Evolutionary conservation across 441 rosid genomes (phyloP), one percentile per base, ranked within the genome.

Genomic region (Francoa sonchifolia): DNA sequence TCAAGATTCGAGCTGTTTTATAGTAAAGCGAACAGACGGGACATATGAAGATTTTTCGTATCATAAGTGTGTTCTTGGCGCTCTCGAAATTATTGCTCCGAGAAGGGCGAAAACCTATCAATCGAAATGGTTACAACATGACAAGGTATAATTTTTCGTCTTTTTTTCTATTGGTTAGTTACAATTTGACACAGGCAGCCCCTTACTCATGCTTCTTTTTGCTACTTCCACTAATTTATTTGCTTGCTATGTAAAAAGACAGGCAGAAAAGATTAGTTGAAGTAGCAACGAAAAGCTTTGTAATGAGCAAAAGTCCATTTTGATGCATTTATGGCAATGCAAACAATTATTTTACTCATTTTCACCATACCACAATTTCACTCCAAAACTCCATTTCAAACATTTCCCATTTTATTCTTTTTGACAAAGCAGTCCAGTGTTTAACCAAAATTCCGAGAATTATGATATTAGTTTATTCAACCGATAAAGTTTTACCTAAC

Each of bases 241-340:
- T 54, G 72, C 79, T 69, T 63, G 42, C 11, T 0, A 23, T 37
- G 6, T 21, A 6, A 6, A 21, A 2, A 2, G 25, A 6, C 11
- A 33, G 63, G 76, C 77, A 69, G 61, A 67, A 49, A 68, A 59
- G 61, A 68, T 36, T 71, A 87, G 95, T 79, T 79, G 86, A 87
- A 83, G 93, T 77, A 83, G 94, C 97, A 87, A 80, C 68, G 94
- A 76, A 62, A 79, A 73, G 97, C 86, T 38, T 82, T 63, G 79
- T 49, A 66, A 53, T 71, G 77, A 68, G 64, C 60, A 42, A 47
- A 35, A n/a, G n/a, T 57, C 54, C 56, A 36, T 57, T 44, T 39
- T 62, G 33, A 1, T 21, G 22, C 25, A 4, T 28, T 14, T 26
- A 6, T 12, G 22, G 6, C 33, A 48, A 54, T 53, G 33, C 21